A percentile compares a stretch with the other conserved stretches of the same genome.
phyloP scores from a whole-genome alignment of 129 eudicot species.

The Artemisia annua region DNA sequence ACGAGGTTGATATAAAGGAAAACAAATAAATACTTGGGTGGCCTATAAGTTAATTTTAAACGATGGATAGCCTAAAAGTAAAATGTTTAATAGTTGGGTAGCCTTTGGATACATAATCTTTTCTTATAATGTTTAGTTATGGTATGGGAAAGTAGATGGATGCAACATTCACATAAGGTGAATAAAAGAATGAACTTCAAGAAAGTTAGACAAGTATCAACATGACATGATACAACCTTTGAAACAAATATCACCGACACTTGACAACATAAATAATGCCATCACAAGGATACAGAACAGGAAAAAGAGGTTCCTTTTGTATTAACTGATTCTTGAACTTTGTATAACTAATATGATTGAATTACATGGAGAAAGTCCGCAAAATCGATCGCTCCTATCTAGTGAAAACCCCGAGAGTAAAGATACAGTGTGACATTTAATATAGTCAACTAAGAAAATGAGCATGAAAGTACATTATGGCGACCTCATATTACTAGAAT shows the following conservation, averaged over 20 bases:
- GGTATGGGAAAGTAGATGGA: too few relatives aligned
- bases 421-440: conserved; percentile 16
- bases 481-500: conserved; percentile 47
- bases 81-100: too few relatives aligned
- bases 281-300: neutral
- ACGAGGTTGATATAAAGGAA: too few relatives aligned
- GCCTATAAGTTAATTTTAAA: too few relatives aligned
- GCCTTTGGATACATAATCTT: too few relatives aligned
- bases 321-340: conserved; percentile 13
- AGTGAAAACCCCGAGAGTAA: conserved; percentile 9
- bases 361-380: conserved; percentile 22
- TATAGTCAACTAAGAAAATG: conserved; percentile 15
- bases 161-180: neutral
- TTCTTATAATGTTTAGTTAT: too few relatives aligned
- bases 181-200: neutral
- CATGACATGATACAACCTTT: neutral
- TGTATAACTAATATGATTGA: conserved; percentile 13
- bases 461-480: conserved; percentile 29
- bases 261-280: neutral
- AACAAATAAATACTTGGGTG: too few relatives aligned
- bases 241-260: neutral
- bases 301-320: neutral
- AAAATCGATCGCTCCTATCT: conserved; percentile 13
- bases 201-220: neutral
- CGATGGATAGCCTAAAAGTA: too few relatives aligned